Conservation (phyloP, 768 basidiomycete species). For the Pleurotus pulmonarius region DNA sequence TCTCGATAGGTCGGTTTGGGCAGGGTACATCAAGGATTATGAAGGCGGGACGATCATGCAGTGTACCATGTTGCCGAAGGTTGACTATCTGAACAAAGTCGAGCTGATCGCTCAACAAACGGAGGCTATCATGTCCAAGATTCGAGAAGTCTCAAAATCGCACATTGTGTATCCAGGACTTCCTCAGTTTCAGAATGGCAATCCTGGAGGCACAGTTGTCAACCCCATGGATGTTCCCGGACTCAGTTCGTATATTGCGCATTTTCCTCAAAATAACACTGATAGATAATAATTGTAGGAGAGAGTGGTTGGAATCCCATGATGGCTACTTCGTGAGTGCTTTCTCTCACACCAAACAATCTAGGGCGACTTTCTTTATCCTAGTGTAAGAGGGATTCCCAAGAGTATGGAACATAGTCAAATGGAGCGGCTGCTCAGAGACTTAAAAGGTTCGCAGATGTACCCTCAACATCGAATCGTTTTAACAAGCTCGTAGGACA, state of each 20-base stretch:
- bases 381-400: slow-evolving; percentile 30
- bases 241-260: slow-evolving; percentile 51
- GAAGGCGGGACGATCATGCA: slow-evolving; percentile 99
- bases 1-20: slow-evolving; percentile 88
- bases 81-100: slow-evolving; percentile 83
- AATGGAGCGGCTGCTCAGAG: slow-evolving; percentile 77
- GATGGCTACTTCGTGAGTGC: slow-evolving; percentile 67
- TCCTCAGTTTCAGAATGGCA: slow-evolving; percentile 65
- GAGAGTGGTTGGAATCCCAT: slow-evolving; percentile 92
- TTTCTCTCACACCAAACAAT: not conserved
- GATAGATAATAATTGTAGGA: slow-evolving; percentile 33
- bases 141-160: slow-evolving; percentile 81
- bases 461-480: not conserved
- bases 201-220: slow-evolving; percentile 44
- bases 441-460: slow-evolving; percentile 45
- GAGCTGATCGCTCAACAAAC: slow-evolving; percentile 77
- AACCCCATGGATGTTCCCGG: slow-evolving; percentile 86
- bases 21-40: slow-evolving; percentile 99
- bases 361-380: not conserved
- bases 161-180: slow-evolving; percentile 83
- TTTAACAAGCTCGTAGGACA: slow-evolving; percentile 36
- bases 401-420: slow-evolving; percentile 55
- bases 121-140: slow-evolving; percentile 86
- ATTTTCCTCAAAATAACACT: not conserved
- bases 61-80: slow-evolving; percentile 90